These are phyloP conservation scores for Podosphaera aphanis DNA, from an alignment of 2,329 filamentous ascomycete genomes.

Conservation along the genomic window DNA sequence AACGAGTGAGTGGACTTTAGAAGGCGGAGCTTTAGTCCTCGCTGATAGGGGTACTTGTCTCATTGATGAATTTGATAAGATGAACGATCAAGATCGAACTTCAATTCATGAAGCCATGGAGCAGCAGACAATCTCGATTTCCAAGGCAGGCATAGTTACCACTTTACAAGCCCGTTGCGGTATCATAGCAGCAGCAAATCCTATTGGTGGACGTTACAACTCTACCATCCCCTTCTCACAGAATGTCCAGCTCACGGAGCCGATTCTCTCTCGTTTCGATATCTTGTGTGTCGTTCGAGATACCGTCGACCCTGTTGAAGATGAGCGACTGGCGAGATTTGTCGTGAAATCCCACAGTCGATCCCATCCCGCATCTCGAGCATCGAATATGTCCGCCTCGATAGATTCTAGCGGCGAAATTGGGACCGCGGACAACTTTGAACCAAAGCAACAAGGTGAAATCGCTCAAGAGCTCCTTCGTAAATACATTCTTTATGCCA, in stretches of 20 bases:
- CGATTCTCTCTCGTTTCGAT: constrained; percentile 92
- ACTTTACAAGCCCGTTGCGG: constrained; percentile 88
- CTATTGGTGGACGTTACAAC: constrained; percentile 89
- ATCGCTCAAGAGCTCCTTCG: constrained; percentile 77
- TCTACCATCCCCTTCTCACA: constrained; percentile 85
- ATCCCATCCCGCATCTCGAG: constrained; percentile 46
- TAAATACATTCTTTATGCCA: constrained; percentile 91
- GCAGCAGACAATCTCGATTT: constrained; percentile 97
- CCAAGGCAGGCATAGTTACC: constrained; percentile 93
- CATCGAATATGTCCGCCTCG: constrained; percentile 22
- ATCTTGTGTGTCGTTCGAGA: constrained; percentile 91
- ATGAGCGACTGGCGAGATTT: constrained; percentile 81
- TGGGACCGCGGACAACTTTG: constrained; percentile 19
- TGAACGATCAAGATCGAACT: constrained; percentile 96
- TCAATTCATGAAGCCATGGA: constrained; percentile 99
- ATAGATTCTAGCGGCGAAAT: constrained; percentile 40
- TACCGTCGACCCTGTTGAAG: constrained; percentile 75
- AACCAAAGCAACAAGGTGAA: constrained; percentile 36
- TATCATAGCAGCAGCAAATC: constrained; percentile 90
- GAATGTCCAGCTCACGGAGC: constrained; percentile 91
- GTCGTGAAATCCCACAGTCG: constrained; percentile 86
- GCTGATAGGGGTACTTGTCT: constrained; percentile 87
- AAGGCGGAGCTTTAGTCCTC: constrained; percentile 84
- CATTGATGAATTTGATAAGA: constrained; percentile 99
- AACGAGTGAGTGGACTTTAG: constrained; percentile 91